These are phyloP conservation scores for Magnolia kwangsiensis DNA, from an alignment of 164 flowering plant genomes.

Conservation along the genomic window DNA sequence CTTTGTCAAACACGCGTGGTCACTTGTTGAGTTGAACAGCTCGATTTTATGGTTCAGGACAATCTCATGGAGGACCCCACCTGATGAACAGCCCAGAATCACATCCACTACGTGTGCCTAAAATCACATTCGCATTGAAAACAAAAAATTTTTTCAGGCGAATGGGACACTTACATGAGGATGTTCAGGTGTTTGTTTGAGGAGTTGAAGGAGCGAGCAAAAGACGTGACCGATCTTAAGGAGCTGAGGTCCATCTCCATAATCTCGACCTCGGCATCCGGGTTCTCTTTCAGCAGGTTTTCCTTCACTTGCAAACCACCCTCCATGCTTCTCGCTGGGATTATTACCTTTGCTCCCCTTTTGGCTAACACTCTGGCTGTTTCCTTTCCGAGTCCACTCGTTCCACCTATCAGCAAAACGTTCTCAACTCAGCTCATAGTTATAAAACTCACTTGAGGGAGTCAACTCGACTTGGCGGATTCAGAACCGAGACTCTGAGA, in stretches of 20 bases:
- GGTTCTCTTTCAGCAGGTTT: constrained; percentile 43
- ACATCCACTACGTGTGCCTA: neutral
- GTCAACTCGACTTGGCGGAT: too few relatives aligned
- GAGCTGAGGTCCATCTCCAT: constrained; percentile 79
- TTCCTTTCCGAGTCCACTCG: constrained; percentile 21
- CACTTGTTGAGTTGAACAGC: too few relatives aligned
- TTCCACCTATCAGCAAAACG: constrained; percentile 11
- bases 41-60: too few relatives aligned
- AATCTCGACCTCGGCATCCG: constrained; percentile 54
- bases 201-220: constrained; percentile 52
- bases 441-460: too few relatives aligned
- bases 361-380: constrained; percentile 66
- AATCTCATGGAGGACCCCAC: neutral
- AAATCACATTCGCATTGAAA: too few relatives aligned
- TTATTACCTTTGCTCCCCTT: constrained; percentile 58
- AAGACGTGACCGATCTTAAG: constrained; percentile 49
- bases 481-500: too few relatives aligned
- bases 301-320: constrained; percentile 43
- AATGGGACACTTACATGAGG: constrained; percentile 41
- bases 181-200: constrained; percentile 52
- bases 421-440: neutral
- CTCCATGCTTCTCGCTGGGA: constrained; percentile 52
- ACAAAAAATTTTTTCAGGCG: too few relatives aligned
- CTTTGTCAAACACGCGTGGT: too few relatives aligned
- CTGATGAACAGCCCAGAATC: neutral